Evolutionary conservation across 192 early-diverging fungal genomes (phyloP).

Genomic region (Coemansia sp.): DNA sequence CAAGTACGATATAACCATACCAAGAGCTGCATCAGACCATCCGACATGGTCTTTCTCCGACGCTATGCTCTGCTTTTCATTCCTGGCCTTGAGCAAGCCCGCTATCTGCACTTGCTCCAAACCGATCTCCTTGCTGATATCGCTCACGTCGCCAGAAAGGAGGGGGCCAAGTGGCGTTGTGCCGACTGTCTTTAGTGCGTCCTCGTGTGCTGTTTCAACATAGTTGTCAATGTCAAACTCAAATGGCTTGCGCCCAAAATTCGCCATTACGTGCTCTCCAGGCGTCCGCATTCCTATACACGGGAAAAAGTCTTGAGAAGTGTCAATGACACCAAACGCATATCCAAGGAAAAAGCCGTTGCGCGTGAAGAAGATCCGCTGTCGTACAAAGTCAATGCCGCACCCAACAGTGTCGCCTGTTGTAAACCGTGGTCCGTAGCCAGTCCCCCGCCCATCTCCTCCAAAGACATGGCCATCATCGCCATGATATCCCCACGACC

Average conservation of each 20-base stretch:
- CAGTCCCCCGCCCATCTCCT: constrained; percentile 71
- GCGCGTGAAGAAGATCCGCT: constrained; percentile 86
- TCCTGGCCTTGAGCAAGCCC: constrained; percentile 6
- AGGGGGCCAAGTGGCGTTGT: constrained; percentile 8
- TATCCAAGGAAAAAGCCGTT: constrained; percentile 77
- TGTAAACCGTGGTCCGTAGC: constrained; percentile 86
- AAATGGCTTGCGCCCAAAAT: constrained; percentile 66
- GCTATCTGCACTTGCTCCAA: not conserved
- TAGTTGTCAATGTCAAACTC: constrained; percentile 62
- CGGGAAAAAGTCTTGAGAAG: constrained; percentile 56
- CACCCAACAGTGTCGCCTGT: constrained; percentile 96
- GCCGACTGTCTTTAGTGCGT: constrained; percentile 18
- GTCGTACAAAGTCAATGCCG: constrained; percentile 81
- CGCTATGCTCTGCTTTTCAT: not conserved
- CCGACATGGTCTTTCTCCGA: constrained; percentile 6
- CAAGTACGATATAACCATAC: constrained; percentile 79
- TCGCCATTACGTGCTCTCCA: constrained; percentile 59
- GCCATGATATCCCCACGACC: constrained; percentile 97
- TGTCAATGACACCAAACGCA: constrained; percentile 58
- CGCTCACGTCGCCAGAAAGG: constrained; percentile 10
- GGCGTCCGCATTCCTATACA: constrained; percentile 64
- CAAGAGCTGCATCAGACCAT: constrained; percentile 24
- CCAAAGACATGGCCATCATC: constrained; percentile 90
- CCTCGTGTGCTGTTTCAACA: constrained; percentile 24
- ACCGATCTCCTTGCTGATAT: not conserved